Base-by-base conservation (phyloP, 2,329 filamentous ascomycete species). In the Claviceps arundinis region DNA sequence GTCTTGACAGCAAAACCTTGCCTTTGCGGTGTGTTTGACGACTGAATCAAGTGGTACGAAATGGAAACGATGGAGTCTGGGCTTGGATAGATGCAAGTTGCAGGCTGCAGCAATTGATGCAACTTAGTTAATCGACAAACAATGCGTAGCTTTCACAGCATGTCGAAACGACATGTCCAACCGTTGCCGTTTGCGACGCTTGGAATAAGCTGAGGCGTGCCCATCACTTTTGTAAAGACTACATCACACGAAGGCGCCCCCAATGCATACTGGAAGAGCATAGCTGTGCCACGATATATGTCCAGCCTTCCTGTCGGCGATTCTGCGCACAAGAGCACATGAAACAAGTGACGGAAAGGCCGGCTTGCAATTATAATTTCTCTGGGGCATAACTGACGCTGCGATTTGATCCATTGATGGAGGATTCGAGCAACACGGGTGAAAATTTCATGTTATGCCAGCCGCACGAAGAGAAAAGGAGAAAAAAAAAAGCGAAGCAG, bases 301-400 rank as follows among this genome's bases (percentile, higher is more conserved):
- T 55, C 54, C 54, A 50, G 54, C 52, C 49, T 51, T 38, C 2
- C 34, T 50, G 52, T 55, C 60, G 66, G 61, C 59, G 62, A 60
- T 61, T 59, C 57, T 56, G 59, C 59, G 61, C 57, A 14, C 58
- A 51, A 52, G 8, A 60, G 55, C 58, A 60, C 61, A 54, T 60
- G 60, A 59, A 64, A 59, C 65, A 65, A 71, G 66, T 73, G 74
- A 72, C 71, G 69, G 70, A 70, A 66, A 71, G 69, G 75, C 71
- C 74, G 70, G 74, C 68, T 73, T 87, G 85, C 85, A 89, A 91
- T 91, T 86, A 76, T 77, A 71, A 72, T 85, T 70, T 56, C 65
- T 87, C 85, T 90, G 78, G 77, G 83, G 81, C 82, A 80, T 77
- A 80, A 85, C 79, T 82, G 85, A 89, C 85, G 83, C 85, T 81